Percentiles rank a stretch among this genome's conserved stretches.
Evolutionary conservation across 140 eudicot genomes (phyloP).

Genomic region (Erigeron philadelphicus): DNA sequence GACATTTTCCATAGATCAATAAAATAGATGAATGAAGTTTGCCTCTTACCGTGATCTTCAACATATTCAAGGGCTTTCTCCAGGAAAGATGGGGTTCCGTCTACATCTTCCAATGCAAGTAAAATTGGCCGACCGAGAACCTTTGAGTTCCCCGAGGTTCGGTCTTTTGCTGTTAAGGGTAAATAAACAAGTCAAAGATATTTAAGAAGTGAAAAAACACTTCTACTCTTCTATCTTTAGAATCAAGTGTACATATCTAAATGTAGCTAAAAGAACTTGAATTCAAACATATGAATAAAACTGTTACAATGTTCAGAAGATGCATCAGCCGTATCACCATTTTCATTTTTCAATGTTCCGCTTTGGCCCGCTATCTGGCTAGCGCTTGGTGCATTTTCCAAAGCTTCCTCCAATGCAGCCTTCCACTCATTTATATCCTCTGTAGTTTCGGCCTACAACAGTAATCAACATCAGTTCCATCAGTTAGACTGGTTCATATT

Average conservation of each 20-base stretch:
- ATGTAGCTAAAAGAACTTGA: neutral
- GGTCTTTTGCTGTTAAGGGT: slow-evolving; percentile 51
- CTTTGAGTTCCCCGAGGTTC: slow-evolving; percentile 44
- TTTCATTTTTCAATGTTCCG: slow-evolving; percentile 54
- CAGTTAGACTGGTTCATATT: neutral
- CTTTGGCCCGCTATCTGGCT: slow-evolving; percentile 44
- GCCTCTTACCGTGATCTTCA: slow-evolving; percentile 62
- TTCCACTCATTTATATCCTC: slow-evolving; percentile 91
- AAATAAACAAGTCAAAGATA: neutral
- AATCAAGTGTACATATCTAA: neutral
- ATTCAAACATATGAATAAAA: neutral
- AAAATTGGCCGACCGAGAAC: slow-evolving; percentile 88
- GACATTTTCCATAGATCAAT: slow-evolving; percentile 2
- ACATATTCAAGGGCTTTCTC: slow-evolving; percentile 89
- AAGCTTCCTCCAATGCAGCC: slow-evolving; percentile 81
- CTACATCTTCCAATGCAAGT: slow-evolving; percentile 91
- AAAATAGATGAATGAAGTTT: slow-evolving; percentile 8
- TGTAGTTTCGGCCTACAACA: slow-evolving; percentile 70
- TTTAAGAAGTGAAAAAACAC: neutral
- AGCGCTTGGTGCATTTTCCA: slow-evolving; percentile 76
- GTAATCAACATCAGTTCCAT: slow-evolving; percentile 14
- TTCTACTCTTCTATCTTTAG: neutral
- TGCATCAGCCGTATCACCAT: slow-evolving; percentile 47
- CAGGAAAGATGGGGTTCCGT: slow-evolving; percentile 93
- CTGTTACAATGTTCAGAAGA: slow-evolving; percentile 61